Conservation (phyloP, 345 rosid species). For the Rhodamnia rubescens region DNA sequence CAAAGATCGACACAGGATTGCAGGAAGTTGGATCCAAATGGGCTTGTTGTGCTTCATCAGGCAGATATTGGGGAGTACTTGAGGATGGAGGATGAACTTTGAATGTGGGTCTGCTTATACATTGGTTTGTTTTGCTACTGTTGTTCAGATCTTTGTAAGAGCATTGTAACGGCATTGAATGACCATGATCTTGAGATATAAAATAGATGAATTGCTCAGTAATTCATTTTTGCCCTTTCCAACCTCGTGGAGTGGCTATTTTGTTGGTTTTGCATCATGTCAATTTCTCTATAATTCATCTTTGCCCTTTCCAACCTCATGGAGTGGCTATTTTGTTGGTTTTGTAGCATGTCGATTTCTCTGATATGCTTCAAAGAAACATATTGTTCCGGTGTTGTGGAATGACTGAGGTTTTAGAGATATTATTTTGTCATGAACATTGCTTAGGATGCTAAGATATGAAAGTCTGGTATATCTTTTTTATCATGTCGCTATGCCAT, state of each 20-base stretch:
- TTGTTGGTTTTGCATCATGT: neutral
- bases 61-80: slow-evolving; percentile 82
- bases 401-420: neutral
- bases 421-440: neutral
- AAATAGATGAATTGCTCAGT: neutral
- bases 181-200: neutral
- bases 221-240: neutral
- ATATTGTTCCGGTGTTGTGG: neutral
- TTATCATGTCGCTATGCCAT: neutral
- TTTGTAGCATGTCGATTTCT: neutral
- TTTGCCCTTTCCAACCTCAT: neutral
- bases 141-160: neutral
- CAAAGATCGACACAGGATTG: slow-evolving; percentile 82
- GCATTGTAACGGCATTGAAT: neutral
- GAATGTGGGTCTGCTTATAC: slow-evolving; percentile 4
- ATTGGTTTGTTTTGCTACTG: neutral
- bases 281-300: neutral
- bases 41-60: slow-evolving; percentile 74
- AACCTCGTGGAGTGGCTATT: neutral
- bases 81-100: slow-evolving; percentile 89
- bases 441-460: neutral
- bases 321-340: neutral
- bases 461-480: neutral
- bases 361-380: neutral
- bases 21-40: slow-evolving; percentile 80